Evolutionary conservation across 2,329 filamentous ascomycete species (phyloP), one percentile per base, ranked within the genome.

Genomic region (Cordyceps pruinosa): DNA sequence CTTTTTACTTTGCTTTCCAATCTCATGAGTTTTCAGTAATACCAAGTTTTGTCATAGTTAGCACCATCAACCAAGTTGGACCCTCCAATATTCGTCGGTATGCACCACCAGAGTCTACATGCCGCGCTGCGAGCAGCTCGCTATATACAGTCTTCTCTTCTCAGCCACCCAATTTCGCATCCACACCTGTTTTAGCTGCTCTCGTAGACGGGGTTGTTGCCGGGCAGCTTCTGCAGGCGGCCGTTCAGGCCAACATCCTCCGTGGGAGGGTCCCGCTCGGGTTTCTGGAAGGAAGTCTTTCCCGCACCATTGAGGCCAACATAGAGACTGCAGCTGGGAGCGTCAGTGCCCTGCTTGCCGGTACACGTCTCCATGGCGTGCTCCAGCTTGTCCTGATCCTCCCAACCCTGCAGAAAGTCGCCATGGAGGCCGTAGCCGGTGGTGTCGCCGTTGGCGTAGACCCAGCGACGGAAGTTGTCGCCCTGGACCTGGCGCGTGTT

Each of bases 401-500:
- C 61, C 66, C 66, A 69, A 35, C 66, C 66, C 46, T 68, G 63
- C 53, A 69, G 56, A 42, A 59, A 68, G 45, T 68, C 66, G 12
- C 64, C 66, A 57, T 68, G 66, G 4, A 68, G 63, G 5, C 66
- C 64, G 58, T 66, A 66, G 25, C 66, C 67, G 17, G 65, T 66
- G 2, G 62, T 42, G 57, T 68, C 66, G 52, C 66, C 66, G 57
- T 57, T 61, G 55, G 64, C 61, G 58, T 62, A 68, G 23, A 66
- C 65, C 58, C 59, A 61, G 35, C 64, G 62, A 46, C 66, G 66
- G 55, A 64, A 66, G 54, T 64, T 34, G 1, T 19, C 19, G 58
- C 65, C 55, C 32, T 65, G 13, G 56, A 69, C 59, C 23, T 61
- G 58, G 5, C 60, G 62, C 6, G 72, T 73, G 55, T 76, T 70